These are phyloP conservation scores for Neoconidiobolus thromboides DNA, from an alignment of 371 early-diverging fungal genomes.

Conservation along the genomic window DNA sequence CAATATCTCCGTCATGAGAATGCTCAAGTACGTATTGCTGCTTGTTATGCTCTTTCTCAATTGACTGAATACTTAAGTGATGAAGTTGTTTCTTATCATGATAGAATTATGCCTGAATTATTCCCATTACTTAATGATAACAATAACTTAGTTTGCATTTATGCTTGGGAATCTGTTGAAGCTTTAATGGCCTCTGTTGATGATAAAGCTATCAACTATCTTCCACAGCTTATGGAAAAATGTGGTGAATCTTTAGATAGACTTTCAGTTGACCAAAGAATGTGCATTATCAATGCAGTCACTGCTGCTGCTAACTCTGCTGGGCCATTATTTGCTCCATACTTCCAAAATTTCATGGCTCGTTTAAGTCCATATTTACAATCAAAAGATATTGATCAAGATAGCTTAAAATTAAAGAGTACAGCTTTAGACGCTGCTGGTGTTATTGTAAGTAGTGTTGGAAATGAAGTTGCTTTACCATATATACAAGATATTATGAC, in stretches of 20 bases:
- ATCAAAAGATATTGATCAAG: constrained; percentile 38
- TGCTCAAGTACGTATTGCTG: constrained; percentile 56
- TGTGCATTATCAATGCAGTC: constrained; percentile 59
- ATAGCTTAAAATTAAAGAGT: constrained; percentile 36
- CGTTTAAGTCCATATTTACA: constrained; percentile 53
- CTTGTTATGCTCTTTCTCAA: constrained; percentile 69
- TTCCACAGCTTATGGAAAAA: constrained; percentile 62
- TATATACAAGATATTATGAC: constrained; percentile 48
- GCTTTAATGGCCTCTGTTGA: constrained; percentile 59
- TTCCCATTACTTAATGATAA: constrained; percentile 60
- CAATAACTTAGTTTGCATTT: constrained; percentile 44
- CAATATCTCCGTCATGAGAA: constrained; percentile 63
- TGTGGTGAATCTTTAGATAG: constrained; percentile 45
- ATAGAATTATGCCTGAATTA: constrained; percentile 57
- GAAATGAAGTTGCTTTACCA: constrained; percentile 61
- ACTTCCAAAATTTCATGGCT: constrained; percentile 50
- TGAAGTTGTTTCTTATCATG: constrained; percentile 59
- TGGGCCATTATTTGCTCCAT: constrained; percentile 34
- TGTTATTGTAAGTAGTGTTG: constrained; percentile 71
- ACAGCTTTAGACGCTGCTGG: constrained; percentile 74
- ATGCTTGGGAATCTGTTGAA: constrained; percentile 70
- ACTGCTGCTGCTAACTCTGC: constrained; percentile 79
- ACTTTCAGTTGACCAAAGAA: constrained; percentile 38
- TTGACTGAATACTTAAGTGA: constrained; percentile 47
- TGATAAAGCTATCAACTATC: constrained; percentile 57